Evolutionary conservation across 352 stramenopile genomes (phyloP), one percentile per base, ranked within the genome.

Genomic region (Globisporangium rhizosaccharum): DNA sequence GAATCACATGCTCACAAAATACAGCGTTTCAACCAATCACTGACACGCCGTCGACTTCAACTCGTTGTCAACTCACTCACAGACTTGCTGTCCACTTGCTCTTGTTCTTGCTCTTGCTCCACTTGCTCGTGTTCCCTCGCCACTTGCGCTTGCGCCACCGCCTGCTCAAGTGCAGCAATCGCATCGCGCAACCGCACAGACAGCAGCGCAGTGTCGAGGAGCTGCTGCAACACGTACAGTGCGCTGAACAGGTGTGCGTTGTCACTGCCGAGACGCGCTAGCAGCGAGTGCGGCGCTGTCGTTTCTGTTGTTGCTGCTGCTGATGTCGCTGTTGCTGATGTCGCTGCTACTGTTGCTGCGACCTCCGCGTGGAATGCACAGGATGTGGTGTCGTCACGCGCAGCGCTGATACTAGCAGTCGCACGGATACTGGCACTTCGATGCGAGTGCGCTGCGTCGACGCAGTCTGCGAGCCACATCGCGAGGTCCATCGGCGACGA

Each of bases 161-260:
- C 67, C 2, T 56, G 47, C 17, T 67, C 56, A 15, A 72, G 65
- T 5, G 63, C 58, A 5, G 65, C 59, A 14, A 80, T 44, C 10
- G 57, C 69, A 41, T 67, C 63, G 33, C 61, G 60, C 2, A 53
- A 20, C 28, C 1, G 59, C 50, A 1, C 28, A 48, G 66, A 42
- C 26, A 82, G 36, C 11, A 67, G 64, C 20, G 51, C 56, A 0
- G 45, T 45, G 45, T 78, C 74, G 55, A 83, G 52, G 28, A 77
- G 56, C 51, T 79, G 65, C 54, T 65, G 67, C 61, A 81, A 57
- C 10, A 71, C 47, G 20, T 70, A 71, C 37, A 68, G n/a, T 14
- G 58, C 67, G 52, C 61, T 78, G 44, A 74, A 67, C 2, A 69
- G 56, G 45, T 80, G 65, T 20, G 57, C 50, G 5, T 20, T n/a